Evolutionary conservation across 352 stramenopile species (phyloP).

Genomic region (Phytophthora pseudosyringae): DNA sequence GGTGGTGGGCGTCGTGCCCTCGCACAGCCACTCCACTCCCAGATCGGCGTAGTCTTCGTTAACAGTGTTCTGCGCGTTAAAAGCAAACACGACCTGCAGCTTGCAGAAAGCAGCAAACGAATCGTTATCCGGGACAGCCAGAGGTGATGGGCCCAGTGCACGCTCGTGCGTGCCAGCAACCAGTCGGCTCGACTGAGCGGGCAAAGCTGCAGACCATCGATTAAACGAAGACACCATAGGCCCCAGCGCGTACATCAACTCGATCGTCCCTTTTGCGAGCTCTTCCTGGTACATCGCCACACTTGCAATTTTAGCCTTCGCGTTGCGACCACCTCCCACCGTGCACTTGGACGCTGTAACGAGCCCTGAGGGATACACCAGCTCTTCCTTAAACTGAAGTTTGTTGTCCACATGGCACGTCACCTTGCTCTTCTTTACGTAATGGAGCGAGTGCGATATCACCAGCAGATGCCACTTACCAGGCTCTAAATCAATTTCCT

Average conservation of each 20-base stretch:
- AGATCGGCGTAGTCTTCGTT: conserved; percentile 68
- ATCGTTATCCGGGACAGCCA: conserved; percentile 50
- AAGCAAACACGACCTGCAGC: conserved; percentile 78
- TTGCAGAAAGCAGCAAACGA: conserved; percentile 54
- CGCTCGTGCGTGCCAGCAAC: conserved; percentile 62
- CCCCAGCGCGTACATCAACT: conserved; percentile 65
- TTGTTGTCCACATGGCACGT: conserved; percentile 72
- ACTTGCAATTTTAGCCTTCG: conserved; percentile 58
- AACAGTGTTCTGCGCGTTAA: conserved; percentile 63
- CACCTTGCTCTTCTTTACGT: conserved; percentile 88
- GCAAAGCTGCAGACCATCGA: conserved; percentile 43
- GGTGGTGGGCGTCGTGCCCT: conserved; percentile 48
- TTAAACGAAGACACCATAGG: conserved; percentile 70
- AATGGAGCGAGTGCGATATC: conserved; percentile 80
- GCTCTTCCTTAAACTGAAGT: conserved; percentile 72
- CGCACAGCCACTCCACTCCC: conserved; percentile 74
- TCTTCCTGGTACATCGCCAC: conserved; percentile 87
- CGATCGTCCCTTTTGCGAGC: conserved; percentile 54
- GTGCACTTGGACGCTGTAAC: conserved; percentile 80
- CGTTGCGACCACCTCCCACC: conserved; percentile 56
- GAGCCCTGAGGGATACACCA: conserved; percentile 78
- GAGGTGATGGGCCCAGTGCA: conserved; percentile 45
- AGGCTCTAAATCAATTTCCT: conserved; percentile 39
- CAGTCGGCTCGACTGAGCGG: conserved; percentile 35
- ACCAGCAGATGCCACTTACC: conserved; percentile 78